Conservation (phyloP, 2,329 filamentous ascomycete genomes). For the Colletotrichum sp. region DNA sequence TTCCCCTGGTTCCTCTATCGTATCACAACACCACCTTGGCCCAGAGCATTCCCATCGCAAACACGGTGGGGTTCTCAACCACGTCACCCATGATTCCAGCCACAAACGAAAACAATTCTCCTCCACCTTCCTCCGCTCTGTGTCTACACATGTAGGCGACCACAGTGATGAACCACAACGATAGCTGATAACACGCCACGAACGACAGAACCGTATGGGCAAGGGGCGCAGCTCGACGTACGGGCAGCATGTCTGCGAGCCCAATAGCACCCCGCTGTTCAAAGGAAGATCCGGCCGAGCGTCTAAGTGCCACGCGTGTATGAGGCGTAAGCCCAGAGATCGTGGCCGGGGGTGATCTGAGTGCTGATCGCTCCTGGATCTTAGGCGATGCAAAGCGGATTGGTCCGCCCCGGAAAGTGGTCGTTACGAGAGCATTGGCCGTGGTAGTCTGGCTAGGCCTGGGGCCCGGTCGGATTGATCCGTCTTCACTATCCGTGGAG, state of each 20-base stretch:
- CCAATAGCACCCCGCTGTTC: neutral
- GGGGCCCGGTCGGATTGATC: neutral
- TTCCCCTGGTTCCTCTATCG: neutral
- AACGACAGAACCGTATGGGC: neutral
- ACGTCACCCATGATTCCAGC: neutral
- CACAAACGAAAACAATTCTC: neutral
- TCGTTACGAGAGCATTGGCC: neutral
- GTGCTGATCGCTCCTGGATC: neutral
- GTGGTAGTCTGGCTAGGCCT: neutral
- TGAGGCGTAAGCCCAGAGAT: neutral
- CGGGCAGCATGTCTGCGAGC: neutral
- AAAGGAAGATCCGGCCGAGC: neutral
- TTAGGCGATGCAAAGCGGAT: neutral
- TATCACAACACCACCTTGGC: neutral
- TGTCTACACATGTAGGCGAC: neutral
- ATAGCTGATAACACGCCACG: neutral
- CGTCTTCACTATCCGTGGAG: neutral
- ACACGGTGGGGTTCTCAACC: neutral
- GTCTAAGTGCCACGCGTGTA: neutral
- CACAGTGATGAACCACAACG: neutral
- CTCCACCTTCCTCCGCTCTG: neutral
- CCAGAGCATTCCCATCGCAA: neutral
- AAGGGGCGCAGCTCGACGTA: neutral
- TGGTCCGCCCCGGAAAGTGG: neutral
- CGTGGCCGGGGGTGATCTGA: neutral